These are phyloP conservation scores for Vicia faba DNA, from an alignment of 306 rosid genomes.

Conservation along the genomic window DNA sequence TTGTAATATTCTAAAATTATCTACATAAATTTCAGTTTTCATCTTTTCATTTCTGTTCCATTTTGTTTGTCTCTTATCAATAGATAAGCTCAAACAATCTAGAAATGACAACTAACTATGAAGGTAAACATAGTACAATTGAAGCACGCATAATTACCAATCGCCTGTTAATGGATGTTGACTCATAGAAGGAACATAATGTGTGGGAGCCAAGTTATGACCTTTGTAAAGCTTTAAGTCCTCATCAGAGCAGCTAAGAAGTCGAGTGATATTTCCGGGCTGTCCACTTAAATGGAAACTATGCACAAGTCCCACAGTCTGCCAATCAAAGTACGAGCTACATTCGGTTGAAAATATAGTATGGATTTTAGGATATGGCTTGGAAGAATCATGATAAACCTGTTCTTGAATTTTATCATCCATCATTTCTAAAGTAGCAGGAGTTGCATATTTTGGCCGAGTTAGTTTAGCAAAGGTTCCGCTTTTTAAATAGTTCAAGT, in stretches of 20 bases:
- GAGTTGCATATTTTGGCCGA: conserved; percentile 34
- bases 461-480: conserved; percentile 41
- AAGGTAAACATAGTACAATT: conserved; percentile 27
- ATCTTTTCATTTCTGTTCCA: too few relatives aligned
- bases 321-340: conserved; percentile 41
- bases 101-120: too few relatives aligned
- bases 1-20: too few relatives aligned
- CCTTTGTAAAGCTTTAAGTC: conserved; percentile 41
- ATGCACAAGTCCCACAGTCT: conserved; percentile 43
- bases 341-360: conserved; percentile 43
- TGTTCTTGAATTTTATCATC: conserved; percentile 23
- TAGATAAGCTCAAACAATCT: too few relatives aligned
- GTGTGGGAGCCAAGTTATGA: conserved; percentile 42
- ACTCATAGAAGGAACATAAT: conserved; percentile 44
- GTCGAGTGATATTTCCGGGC: conserved; percentile 43
- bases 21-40: too few relatives aligned
- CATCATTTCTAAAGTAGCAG: conserved; percentile 39
- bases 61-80: too few relatives aligned
- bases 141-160: conserved; percentile 35
- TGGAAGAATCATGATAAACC: conserved; percentile 6
- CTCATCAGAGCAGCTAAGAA: conserved; percentile 42
- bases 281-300: conserved; percentile 43
- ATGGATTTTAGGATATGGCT: conserved; percentile 37
- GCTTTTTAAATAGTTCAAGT: conserved; percentile 38
- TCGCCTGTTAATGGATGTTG: conserved; percentile 42